phyloP scores from a whole-genome alignment of 768 basidiomycete species.

The Suillus tomentosus region DNA sequence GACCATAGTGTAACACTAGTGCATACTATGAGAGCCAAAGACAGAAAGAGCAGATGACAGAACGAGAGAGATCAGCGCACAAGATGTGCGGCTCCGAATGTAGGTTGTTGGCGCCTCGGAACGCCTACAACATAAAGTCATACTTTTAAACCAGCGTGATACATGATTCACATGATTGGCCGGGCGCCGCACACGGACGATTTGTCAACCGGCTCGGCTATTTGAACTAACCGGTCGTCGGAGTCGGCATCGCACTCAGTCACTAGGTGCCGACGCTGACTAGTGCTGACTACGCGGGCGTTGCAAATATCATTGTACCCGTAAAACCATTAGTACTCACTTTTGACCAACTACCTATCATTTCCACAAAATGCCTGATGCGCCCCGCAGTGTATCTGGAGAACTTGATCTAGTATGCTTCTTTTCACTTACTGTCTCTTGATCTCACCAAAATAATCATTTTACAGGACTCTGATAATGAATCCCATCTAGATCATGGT shows the following conservation, averaged over 20 bases:
- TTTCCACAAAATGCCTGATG: slow-evolving; percentile 48
- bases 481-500: slow-evolving; percentile 43
- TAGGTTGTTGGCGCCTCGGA: not conserved
- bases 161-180: not conserved
- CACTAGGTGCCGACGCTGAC: slow-evolving; percentile 3
- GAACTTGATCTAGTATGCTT: slow-evolving; percentile 52
- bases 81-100: not conserved
- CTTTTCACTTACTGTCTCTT: slow-evolving; percentile 17
- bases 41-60: not conserved
- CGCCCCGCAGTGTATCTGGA: slow-evolving; percentile 62
- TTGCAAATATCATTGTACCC: not conserved
- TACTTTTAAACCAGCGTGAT: no score
- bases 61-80: not conserved
- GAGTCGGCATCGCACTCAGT: slow-evolving; percentile 6
- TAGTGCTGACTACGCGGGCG: slow-evolving; percentile 3
- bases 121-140: no score
- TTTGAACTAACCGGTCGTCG: not conserved
- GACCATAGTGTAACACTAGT: not conserved
- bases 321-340: not conserved
- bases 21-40: not conserved
- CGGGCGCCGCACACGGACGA: not conserved
- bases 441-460: slow-evolving; percentile 13
- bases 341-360: slow-evolving; percentile 37
- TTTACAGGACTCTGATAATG: slow-evolving; percentile 65
- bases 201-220: slow-evolving; percentile 22